Percentiles rank a stretch among this genome's conserved stretches.
Conservation (phyloP, 768 basidiomycete species). For the Rhodotorula toruloides region DNA sequence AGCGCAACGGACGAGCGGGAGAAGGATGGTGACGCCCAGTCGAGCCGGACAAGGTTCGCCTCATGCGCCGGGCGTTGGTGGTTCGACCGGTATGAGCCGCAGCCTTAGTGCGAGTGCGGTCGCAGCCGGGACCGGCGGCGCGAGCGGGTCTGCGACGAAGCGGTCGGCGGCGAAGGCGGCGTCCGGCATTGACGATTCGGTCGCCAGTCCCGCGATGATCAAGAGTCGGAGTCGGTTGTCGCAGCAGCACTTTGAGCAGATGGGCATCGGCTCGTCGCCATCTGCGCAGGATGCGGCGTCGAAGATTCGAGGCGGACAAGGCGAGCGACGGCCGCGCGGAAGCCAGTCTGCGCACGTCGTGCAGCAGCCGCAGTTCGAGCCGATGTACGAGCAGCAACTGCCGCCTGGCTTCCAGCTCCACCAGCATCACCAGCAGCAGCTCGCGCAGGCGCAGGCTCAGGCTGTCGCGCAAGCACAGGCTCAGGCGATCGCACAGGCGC, state of each 20-base stretch:
- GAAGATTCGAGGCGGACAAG: no score
- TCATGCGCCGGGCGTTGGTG: conserved; percentile 2
- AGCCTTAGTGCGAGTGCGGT: conserved; percentile 32
- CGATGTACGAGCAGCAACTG: conserved; percentile 7
- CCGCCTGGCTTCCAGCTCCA: conserved; percentile 15
- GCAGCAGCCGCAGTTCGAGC: background rate
- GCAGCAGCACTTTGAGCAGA: conserved; percentile 30
- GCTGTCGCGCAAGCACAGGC: no score
- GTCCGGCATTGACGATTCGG: conserved; percentile 24
- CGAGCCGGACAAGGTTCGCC: conserved; percentile 20
- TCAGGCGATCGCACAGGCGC: background rate
- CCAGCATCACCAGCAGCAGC: conserved; percentile 7
- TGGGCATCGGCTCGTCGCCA: conserved; percentile 3
- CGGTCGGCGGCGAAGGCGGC: background rate
- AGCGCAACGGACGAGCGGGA: background rate
- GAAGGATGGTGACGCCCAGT: no score
- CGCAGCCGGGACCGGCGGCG: background rate
- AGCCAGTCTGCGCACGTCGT: background rate
- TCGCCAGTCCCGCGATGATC: conserved; percentile 35
- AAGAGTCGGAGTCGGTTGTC: conserved; percentile 27
- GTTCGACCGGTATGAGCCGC: conserved; percentile 22
- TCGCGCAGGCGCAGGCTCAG: background rate
- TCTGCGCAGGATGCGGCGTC: background rate
- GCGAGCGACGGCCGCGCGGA: background rate
- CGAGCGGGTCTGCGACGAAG: no score